A percentile compares a stretch with the other conserved stretches of the same genome.
These are phyloP conservation scores for Rhizopus delemar DNA, from an alignment of 371 early-diverging fungal genomes.

Conservation along the genomic window DNA sequence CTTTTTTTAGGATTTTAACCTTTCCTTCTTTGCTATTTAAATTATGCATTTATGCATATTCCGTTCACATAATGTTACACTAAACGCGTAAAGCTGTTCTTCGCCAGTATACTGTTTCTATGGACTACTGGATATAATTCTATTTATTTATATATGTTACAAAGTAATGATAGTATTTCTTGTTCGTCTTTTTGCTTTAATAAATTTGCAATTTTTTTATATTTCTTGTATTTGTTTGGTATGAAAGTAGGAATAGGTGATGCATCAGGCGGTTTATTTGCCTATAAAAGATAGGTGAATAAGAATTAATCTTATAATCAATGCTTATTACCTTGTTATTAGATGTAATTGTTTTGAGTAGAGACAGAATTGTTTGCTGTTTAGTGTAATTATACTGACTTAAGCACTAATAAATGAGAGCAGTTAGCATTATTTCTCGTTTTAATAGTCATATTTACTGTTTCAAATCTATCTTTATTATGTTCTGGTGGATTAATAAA, in stretches of 20 bases:
- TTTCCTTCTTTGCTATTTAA: too few species aligned
- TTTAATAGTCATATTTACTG: conserved; percentile 7
- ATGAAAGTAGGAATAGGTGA: neutral
- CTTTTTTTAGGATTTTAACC: too few species aligned
- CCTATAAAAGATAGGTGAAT: neutral
- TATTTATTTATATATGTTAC: too few species aligned
- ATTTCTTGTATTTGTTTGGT: conserved; percentile 10
- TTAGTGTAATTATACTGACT: neutral
- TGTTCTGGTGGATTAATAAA: conserved; percentile 5
- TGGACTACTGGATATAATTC: too few species aligned
- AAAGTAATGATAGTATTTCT: too few species aligned
- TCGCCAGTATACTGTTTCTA: too few species aligned
- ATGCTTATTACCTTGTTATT: neutral
- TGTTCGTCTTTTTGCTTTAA: conserved; percentile 18
- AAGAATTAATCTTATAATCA: too few species aligned
- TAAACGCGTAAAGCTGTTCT: too few species aligned
- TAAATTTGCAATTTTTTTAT: conserved; percentile 15
- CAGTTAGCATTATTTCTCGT: neutral
- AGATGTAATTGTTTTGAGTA: neutral
- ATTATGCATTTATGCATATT: too few species aligned
- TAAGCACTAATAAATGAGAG: neutral
- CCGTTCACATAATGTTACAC: too few species aligned
- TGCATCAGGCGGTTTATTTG: neutral
- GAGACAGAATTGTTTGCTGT: neutral
- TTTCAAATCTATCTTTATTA: conserved; percentile 12